Evolutionary conservation across 2,329 filamentous ascomycete genomes (phyloP), one percentile per base, ranked within the genome.

Genomic region (Tympanopsis confertula): DNA sequence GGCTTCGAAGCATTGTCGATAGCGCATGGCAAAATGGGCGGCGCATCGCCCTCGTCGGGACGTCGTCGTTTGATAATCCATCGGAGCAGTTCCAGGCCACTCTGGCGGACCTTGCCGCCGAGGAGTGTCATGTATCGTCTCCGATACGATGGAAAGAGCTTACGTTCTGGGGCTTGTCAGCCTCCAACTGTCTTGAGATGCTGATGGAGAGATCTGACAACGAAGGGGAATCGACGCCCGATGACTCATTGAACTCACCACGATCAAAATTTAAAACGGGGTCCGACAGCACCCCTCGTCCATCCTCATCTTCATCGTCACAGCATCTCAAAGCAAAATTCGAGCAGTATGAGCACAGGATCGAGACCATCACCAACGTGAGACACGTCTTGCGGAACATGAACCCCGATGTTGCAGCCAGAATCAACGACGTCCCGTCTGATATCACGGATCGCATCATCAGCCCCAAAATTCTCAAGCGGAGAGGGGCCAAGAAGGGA

Each of bases 31-130:
- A 71, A 38, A 68, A 74, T 28, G 87, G 87, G 4, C 71, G 78
- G 46, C 74, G 73, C 41, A 71, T 94, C 37, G 70, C 88, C 39
- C 69, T 95, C 14, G 60, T 96, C 20, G 91, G 88, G n/a, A 86
- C 84, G 4, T 81, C 82, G 7, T 69, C 78, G 18, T 68, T 66
- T 1, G 66, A 71, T 14, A 65, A 71, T 13, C 67, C 57, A 12
- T 62, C 59, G 15, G 61, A 57, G 15, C 54, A 61, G 37, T 69
- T 68, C 38, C 50, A 57, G 35, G 54, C 47, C 18, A 64, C 51
- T 41, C 52, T 63, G 13, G 44, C 50, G 30, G 51, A 58, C 18
- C 40, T 59, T 39, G 50, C 47, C 43, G 41, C 48, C 19, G 48
- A 54, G n/a, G 53, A 55, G 39, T 47, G 46, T 37, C 50, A 56